Evolutionary conservation across 768 basidiomycete genomes (phyloP).

Genomic region (Suillus occidentalis): DNA sequence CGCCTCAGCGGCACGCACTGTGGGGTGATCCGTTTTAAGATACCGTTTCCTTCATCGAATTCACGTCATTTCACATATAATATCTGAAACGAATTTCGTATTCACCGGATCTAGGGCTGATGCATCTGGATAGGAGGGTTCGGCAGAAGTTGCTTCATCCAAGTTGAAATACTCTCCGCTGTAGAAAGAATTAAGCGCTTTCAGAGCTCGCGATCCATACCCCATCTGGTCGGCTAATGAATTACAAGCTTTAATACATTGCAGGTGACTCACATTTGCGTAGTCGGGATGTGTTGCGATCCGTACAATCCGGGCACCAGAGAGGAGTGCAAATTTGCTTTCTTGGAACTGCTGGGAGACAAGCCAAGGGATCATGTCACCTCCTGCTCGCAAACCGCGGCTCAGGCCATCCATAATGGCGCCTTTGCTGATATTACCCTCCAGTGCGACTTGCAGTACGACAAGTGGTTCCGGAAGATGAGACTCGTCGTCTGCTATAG

Average conservation of each 20-base stretch:
- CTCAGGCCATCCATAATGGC: constrained; percentile 84
- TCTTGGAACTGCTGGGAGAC: constrained; percentile 96
- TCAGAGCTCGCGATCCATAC: constrained; percentile 89
- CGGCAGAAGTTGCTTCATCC: constrained; percentile 60
- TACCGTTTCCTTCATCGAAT: constrained; percentile 39
- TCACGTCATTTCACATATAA: neutral
- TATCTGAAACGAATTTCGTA: neutral
- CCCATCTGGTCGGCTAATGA: constrained; percentile 69
- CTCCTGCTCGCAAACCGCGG: constrained; percentile 81
- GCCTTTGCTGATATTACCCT: constrained; percentile 87
- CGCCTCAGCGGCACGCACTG: constrained; percentile 64
- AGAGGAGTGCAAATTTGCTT: constrained; percentile 86
- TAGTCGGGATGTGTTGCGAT: constrained; percentile 97
- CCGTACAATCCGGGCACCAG: constrained; percentile 88
- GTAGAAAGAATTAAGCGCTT: constrained; percentile 87
- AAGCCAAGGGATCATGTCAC: constrained; percentile 98
- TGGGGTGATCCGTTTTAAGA: constrained; percentile 78
- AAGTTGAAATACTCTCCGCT: constrained; percentile 90
- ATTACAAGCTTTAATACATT: constrained; percentile 8
- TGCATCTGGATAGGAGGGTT: constrained; percentile 62
- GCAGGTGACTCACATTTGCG: constrained; percentile 62
- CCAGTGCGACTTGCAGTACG: constrained; percentile 93
- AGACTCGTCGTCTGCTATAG: constrained; percentile 87
- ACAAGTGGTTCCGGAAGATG: constrained; percentile 93
- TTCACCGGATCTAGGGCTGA: constrained; percentile 48